Base-by-base conservation (phyloP, 306 rosid genomes). In the Dryas drummondii region DNA sequence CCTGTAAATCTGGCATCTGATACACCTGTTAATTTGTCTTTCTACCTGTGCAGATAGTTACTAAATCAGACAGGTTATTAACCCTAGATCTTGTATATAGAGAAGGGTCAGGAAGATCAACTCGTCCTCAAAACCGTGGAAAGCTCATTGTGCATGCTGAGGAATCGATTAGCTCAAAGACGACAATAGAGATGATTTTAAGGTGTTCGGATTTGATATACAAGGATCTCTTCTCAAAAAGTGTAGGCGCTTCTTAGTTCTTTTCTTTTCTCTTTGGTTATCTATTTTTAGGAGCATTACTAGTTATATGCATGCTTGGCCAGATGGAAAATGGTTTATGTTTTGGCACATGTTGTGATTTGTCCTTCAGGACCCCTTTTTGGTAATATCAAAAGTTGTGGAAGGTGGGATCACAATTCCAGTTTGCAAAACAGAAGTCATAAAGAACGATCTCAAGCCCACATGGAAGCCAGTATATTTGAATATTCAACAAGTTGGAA, bases 141-240 rank as follows among this genome's bases (percentile, higher is more conserved):
- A 90, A 88, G 78, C 88, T 96, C 77, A 78, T 69, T 53, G 87
- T 96, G 79, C 88, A 83, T 77, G 98, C 89, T 71, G 99, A 96
- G 86, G 98, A 96, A 83, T 87, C 87, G 81, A 45, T 90, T 82
- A 87, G 76, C 86, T 96, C 98, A 50, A 96, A 90, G 88, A 89
- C 93, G 60, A 82, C 89, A 0, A 42, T 85, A 40, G 98, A 92
- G 84, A 81, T 96, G 85, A 83, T 81, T 76, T 84, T 96, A 65
- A 88, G 88, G 85, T 90, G 99, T 88, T 81, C 87, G 53, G 92
- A 96, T 81, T 90, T 96, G 96, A 98, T 90, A 84, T 76, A 82
- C 82, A 92, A 84, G 91, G 99, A 96, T 86, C 96, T 92, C 64
- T 96, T 96, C 88, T 96, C 97, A 44, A 90, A 72, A 91, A 96